Evolutionary conservation across 2,329 filamentous ascomycete genomes (phyloP), one percentile per base, ranked within the genome.

Genomic region (Alternaria conjuncta): DNA sequence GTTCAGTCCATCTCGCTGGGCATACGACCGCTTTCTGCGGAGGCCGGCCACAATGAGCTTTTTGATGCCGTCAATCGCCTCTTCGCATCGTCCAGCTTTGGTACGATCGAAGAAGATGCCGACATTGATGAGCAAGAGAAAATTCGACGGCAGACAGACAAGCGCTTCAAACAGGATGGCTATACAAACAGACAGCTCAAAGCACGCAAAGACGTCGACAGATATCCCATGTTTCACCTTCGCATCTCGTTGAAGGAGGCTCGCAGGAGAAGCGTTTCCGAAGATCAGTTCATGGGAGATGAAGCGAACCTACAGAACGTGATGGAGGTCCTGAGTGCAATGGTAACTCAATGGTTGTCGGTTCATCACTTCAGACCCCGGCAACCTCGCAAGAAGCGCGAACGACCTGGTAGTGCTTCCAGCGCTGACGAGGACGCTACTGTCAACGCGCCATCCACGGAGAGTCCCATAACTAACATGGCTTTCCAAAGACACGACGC

Each of bases 191-290:
- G 80, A 66, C 86, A 89, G 61, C 69, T 86, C 41, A 88, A 84
- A 72, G 79, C 78, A 8, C 85, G 84, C 46, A 95, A 92, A 75
- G 85, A 89, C 0, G 82, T 94, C 10, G 93, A 97, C 72, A 87
- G 88, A 55, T 96, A 93, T 89, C 94, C 95, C 0, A 95, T 95
- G 89, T 98, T 97, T 72, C 91, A 90, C 71, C 81, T 98, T n/a
- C 88, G 88, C 26, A 86, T 97, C 36, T 81, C 84, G 3, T 72
- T 86, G 9, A 73, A 69, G 20, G 63, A 72, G 8, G 47, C 60
- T 9, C 15, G 54, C n/a, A 25, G 47, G 15, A 50, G 61, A 21
- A 62, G 49, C 3, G 30, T 58, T 6, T 26, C 49, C 12, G 77
- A 72, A 26, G 74, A 78, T 26, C 43, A 65, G 0, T 68, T 74